Conservation (phyloP, 148 eudicot genomes). For the Rhododendron ovatum region DNA sequence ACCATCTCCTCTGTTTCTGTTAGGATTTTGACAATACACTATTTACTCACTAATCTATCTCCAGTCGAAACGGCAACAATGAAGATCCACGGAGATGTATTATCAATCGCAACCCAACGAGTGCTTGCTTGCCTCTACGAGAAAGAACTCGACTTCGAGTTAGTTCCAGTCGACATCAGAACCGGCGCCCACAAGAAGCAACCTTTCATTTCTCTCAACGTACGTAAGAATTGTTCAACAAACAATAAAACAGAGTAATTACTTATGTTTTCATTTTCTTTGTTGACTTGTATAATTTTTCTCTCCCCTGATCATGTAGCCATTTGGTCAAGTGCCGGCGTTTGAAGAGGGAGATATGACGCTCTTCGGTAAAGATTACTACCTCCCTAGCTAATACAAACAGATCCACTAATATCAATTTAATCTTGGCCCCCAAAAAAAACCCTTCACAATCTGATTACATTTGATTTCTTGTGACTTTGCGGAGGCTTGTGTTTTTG, state of each 20-base stretch:
- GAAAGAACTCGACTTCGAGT: conserved; percentile 36
- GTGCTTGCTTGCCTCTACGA: conserved; percentile 29
- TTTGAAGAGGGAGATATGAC: conserved; percentile 42
- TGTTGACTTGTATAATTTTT: background rate
- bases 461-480: too few relatives aligned
- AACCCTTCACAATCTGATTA: too few relatives aligned
- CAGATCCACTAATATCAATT: too few relatives aligned
- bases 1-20: too few relatives aligned
- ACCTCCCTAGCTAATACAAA: too few relatives aligned
- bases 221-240: conserved; percentile 8
- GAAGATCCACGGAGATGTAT: background rate
- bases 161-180: conserved; percentile 28
- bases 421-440: too few relatives aligned
- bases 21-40: too few relatives aligned
- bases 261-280: background rate
- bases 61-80: too few relatives aligned
- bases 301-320: conserved; percentile 19
- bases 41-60: too few relatives aligned
- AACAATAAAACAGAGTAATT: background rate
- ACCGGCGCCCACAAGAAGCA: conserved; percentile 29
- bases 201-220: conserved; percentile 35
- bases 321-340: conserved; percentile 44
- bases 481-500: too few relatives aligned
- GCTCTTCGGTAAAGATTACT: conserved; percentile 26
- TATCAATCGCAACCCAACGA: conserved; percentile 25